A percentile compares a stretch with the other conserved stretches of the same genome.
Conservation (phyloP, 2,329 filamentous ascomycete species). For the Claviceps sp. region DNA sequence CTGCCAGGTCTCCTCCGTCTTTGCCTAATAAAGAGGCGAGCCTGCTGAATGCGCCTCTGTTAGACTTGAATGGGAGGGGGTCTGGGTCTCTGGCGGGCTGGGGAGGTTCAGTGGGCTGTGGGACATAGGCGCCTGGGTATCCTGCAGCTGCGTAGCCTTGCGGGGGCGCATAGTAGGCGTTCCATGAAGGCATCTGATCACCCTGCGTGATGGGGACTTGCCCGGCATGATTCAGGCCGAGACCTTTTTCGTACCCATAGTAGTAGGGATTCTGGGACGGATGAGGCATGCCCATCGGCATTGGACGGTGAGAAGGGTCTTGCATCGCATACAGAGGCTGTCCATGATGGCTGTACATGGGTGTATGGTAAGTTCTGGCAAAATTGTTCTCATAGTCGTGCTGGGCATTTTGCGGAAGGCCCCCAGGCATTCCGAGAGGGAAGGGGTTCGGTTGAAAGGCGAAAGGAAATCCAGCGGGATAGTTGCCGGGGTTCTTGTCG, state of each 20-base stretch:
- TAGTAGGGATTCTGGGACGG: constrained; percentile 30
- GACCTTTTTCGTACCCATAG: constrained; percentile 20
- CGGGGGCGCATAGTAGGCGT: constrained; percentile 10
- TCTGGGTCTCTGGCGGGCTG: background rate
- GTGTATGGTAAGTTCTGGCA: constrained; percentile 44
- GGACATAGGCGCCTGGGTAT: constrained; percentile 5
- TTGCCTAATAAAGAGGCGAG: constrained; percentile 9
- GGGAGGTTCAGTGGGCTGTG: background rate
- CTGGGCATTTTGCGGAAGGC: constrained; percentile 47
- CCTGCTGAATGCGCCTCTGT: constrained; percentile 8
- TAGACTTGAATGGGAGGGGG: background rate
- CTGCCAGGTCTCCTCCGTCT: constrained; percentile 12
- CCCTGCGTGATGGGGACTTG: constrained; percentile 19
- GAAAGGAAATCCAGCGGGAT: constrained; percentile 17
- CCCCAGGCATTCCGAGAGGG: constrained; percentile 27
- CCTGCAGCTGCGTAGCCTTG: constrained; percentile 6
- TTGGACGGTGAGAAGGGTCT: constrained; percentile 14
- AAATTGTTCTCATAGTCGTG: constrained; percentile 38
- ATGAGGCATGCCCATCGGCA: constrained; percentile 30
- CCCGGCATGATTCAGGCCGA: constrained; percentile 8
- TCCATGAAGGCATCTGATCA: constrained; percentile 13
- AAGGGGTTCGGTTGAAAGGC: constrained; percentile 30
- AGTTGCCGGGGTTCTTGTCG: constrained; percentile 11
- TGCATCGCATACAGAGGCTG: constrained; percentile 31
- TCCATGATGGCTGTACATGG: constrained; percentile 37